Evolutionary conservation across 257 asterid species (phyloP).

Genomic region (Scutellaria galericulata): DNA sequence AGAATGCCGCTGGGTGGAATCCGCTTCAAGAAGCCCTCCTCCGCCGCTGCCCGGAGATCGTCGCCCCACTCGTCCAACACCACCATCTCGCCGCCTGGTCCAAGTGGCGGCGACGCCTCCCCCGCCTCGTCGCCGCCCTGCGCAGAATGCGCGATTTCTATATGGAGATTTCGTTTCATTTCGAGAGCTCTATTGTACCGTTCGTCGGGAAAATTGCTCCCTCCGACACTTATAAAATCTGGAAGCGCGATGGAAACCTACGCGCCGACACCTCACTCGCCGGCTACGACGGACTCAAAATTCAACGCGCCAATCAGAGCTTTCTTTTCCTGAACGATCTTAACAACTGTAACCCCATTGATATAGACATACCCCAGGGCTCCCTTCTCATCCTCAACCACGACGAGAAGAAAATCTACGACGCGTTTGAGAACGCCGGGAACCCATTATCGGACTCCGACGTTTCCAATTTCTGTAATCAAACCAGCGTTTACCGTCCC

Average conservation of each 20-base stretch:
- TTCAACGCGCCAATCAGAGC: slow-evolving; percentile 95
- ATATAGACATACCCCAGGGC: slow-evolving; percentile 62
- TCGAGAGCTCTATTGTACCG: slow-evolving; percentile 94
- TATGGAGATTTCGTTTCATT: slow-evolving; percentile 93
- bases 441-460: slow-evolving; percentile 70
- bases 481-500: slow-evolving; percentile 87
- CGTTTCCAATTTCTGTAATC: slow-evolving; percentile 67
- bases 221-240: slow-evolving; percentile 90
- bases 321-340: slow-evolving; percentile 83
- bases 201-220: slow-evolving; percentile 93
- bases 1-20: slow-evolving; percentile 93
- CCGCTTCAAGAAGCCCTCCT: slow-evolving; percentile 89
- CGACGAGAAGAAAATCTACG: slow-evolving; percentile 78
- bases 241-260: slow-evolving; percentile 93
- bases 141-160: slow-evolving; percentile 94
- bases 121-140: slow-evolving; percentile 78
- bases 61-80: slow-evolving; percentile 66
- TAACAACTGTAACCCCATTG: slow-evolving; percentile 32
- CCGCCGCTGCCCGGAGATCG: slow-evolving; percentile 76
- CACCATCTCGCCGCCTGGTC: slow-evolving; percentile 87
- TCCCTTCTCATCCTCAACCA: slow-evolving; percentile 84
- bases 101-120: slow-evolving; percentile 95
- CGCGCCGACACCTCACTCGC: slow-evolving; percentile 94
- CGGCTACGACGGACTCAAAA: slow-evolving; percentile 90
- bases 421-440: slow-evolving; percentile 87